These are phyloP conservation scores for Zymoseptoria brevis DNA, from an alignment of 2,329 filamentous ascomycete genomes.

Conservation along the genomic window DNA sequence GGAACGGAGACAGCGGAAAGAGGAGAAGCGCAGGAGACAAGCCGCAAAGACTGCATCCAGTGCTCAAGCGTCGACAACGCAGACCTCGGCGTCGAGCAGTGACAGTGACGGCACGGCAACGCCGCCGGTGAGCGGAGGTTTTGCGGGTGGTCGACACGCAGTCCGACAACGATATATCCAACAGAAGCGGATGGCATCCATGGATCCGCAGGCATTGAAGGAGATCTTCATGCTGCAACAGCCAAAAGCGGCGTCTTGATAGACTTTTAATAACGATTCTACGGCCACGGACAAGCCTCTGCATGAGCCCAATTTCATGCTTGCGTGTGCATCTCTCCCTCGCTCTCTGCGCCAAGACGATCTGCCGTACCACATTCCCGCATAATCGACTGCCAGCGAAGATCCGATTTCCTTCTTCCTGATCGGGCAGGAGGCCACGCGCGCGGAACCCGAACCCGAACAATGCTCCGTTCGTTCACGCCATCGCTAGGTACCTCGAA, in stretches of 20 bases:
- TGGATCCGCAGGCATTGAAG: constrained; percentile 74
- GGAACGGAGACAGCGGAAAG: constrained; percentile 42
- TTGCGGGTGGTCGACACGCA: constrained; percentile 50
- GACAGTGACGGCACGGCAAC: constrained; percentile 25
- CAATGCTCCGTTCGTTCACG: neutral
- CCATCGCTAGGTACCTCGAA: neutral
- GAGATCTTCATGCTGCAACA: constrained; percentile 71
- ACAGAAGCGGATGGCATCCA: constrained; percentile 75
- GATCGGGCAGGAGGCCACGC: neutral
- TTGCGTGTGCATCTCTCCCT: neutral
- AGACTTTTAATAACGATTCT: neutral
- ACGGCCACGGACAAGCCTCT: neutral
- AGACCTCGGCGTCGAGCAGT: constrained; percentile 8
- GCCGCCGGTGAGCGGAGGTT: constrained; percentile 21
- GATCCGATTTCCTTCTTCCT: neutral
- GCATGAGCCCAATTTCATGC: neutral
- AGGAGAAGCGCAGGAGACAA: constrained; percentile 42
- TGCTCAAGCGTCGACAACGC: constrained; percentile 23
- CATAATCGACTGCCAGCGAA: neutral
- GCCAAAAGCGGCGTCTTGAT: constrained; percentile 11
- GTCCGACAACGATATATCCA: constrained; percentile 76
- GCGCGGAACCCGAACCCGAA: neutral
- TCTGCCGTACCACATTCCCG: neutral
- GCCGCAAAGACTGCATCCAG: constrained; percentile 39
- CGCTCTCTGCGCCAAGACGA: neutral